Evolutionary conservation across 192 early-diverging fungal species (phyloP).

Genomic region (Umbelopsis sp.): DNA sequence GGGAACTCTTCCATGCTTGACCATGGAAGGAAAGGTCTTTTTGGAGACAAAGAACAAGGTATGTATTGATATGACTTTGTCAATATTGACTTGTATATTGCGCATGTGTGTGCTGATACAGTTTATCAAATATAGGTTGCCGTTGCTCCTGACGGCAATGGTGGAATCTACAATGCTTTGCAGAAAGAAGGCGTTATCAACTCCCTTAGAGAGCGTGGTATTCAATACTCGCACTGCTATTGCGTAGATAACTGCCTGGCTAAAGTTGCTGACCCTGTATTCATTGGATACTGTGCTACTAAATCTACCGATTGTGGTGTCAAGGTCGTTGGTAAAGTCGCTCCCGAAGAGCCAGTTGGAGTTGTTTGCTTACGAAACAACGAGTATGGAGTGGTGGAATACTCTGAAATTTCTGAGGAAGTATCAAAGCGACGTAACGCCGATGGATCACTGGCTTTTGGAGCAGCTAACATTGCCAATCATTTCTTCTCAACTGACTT

Average conservation of each 20-base stretch:
- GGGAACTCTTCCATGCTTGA: slow-evolving; percentile 92
- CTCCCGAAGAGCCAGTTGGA: slow-evolving; percentile 90
- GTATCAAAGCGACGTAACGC: slow-evolving; percentile 69
- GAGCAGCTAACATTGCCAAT: slow-evolving; percentile 97
- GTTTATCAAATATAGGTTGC: slow-evolving; percentile 52
- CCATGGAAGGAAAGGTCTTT: slow-evolving; percentile 90
- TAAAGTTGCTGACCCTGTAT: slow-evolving; percentile 94
- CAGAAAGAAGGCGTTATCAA: slow-evolving; percentile 78
- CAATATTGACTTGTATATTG: neutral
- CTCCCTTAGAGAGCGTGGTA: slow-evolving; percentile 78
- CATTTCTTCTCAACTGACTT: slow-evolving; percentile 97
- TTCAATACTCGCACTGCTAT: slow-evolving; percentile 92
- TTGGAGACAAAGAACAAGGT: slow-evolving; percentile 75
- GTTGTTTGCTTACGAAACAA: slow-evolving; percentile 90
- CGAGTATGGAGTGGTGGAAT: slow-evolving; percentile 90
- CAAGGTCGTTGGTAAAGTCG: slow-evolving; percentile 89
- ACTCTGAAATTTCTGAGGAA: slow-evolving; percentile 88
- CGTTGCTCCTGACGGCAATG: slow-evolving; percentile 88
- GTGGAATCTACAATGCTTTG: slow-evolving; percentile 95
- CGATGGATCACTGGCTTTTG: slow-evolving; percentile 77
- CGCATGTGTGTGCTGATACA: too few relatives aligned
- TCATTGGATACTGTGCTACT: slow-evolving; percentile 90
- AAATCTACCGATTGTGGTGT: slow-evolving; percentile 93
- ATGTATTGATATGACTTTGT: neutral
- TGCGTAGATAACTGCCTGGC: slow-evolving; percentile 98